Evolutionary conservation across 805 yeast species (phyloP).

Genomic region (Saturnispora halmiae): DNA sequence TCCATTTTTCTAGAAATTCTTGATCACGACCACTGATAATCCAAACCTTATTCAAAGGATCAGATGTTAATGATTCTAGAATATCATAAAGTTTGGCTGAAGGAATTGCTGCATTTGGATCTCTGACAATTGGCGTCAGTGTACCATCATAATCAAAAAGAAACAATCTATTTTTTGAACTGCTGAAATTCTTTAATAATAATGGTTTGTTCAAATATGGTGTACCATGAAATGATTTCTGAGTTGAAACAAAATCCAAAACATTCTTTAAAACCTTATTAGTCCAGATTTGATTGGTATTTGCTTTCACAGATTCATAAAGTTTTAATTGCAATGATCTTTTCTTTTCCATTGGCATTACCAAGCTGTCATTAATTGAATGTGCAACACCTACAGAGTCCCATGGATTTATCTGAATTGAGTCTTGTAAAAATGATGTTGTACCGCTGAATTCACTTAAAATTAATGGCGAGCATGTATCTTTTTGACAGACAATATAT

Average conservation of each 20-base stretch:
- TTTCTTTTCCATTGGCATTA: slow-evolving; percentile 42
- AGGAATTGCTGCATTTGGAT: slow-evolving; percentile 98
- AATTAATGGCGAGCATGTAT: slow-evolving; percentile 65
- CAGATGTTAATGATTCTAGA: slow-evolving; percentile 52
- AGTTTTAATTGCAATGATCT: slow-evolving; percentile 41
- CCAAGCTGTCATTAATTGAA: slow-evolving; percentile 61
- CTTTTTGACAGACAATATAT: slow-evolving; percentile 78
- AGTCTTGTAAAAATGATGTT: slow-evolving; percentile 57
- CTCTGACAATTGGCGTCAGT: slow-evolving; percentile 88
- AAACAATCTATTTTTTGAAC: slow-evolving; percentile 63
- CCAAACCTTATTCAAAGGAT: slow-evolving; percentile 85
- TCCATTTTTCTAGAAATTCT: slow-evolving; percentile 77
- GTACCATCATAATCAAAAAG: slow-evolving; percentile 97
- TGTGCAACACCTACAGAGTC: slow-evolving; percentile 90
- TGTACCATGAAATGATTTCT: slow-evolving; percentile 44
- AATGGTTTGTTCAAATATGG: slow-evolving; percentile 75
- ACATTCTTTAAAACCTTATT: slow-evolving; percentile 44
- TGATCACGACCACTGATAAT: slow-evolving; percentile 94
- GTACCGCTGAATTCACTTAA: slow-evolving; percentile 93
- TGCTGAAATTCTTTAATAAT: slow-evolving; percentile 48
- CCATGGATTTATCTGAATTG: slow-evolving; percentile 92
- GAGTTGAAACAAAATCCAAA: slow-evolving; percentile 27
- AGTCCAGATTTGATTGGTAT: slow-evolving; percentile 80
- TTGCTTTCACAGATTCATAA: slow-evolving; percentile 53
- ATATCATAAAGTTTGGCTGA: slow-evolving; percentile 58